Conservation (phyloP, 176 grass and related monocot genomes). For the Tuctoria greenei region DNA sequence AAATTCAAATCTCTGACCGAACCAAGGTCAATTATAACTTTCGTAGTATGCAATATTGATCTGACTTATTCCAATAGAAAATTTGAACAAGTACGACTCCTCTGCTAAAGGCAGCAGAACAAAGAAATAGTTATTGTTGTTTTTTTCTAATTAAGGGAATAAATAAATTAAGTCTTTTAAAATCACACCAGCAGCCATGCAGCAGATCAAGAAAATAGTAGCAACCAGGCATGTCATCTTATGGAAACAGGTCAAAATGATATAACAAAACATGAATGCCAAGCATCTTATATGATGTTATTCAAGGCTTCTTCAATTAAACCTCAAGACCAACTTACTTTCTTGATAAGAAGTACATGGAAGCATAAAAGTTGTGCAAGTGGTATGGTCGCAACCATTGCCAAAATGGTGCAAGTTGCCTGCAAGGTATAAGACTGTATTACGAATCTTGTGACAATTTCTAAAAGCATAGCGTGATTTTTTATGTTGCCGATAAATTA, state of each 20-base stretch:
- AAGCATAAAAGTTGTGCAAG: constrained; percentile 94
- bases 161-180: constrained; percentile 6
- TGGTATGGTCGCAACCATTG: constrained; percentile 90
- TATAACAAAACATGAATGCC: background rate
- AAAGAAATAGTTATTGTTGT: background rate
- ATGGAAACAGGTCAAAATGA: background rate
- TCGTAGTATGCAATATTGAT: background rate
- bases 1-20: background rate
- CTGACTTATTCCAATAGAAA: background rate
- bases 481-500: background rate
- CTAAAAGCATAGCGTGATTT: background rate
- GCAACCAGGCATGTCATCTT: background rate
- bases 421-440: constrained; percentile 41
- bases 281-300: background rate
- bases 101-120: background rate
- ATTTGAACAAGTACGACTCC: background rate
- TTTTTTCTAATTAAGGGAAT: constrained; percentile 1
- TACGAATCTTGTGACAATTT: background rate
- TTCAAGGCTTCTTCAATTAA: background rate
- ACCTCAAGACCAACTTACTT: constrained; percentile 50
- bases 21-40: background rate
- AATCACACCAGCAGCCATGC: background rate
- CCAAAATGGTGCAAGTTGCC: constrained; percentile 84
- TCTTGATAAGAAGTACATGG: constrained; percentile 96
- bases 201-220: constrained; percentile 11